Evolutionary conservation across 306 rosid genomes (phyloP).

Genomic region (Glycine latifolia): DNA sequence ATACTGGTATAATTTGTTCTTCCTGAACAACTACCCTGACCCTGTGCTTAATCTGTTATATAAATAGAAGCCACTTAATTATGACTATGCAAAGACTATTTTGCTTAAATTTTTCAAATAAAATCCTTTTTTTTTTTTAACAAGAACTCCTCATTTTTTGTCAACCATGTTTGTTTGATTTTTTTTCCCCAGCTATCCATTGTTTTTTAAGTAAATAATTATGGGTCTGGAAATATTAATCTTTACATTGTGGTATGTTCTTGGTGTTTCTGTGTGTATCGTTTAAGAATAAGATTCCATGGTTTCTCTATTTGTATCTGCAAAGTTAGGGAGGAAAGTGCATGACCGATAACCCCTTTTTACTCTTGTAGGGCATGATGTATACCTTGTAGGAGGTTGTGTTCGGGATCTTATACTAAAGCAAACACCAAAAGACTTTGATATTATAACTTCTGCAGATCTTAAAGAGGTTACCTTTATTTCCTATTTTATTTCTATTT

Average conservation of each 20-base stretch:
- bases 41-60: conserved; percentile 10
- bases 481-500: conserved; percentile 33
- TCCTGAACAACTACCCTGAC: conserved; percentile 2
- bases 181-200: not conserved
- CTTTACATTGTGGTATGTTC: conserved; percentile 14
- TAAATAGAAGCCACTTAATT: conserved; percentile 32
- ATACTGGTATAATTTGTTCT: not conserved
- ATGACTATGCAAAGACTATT: conserved; percentile 27
- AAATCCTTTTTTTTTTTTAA: not conserved
- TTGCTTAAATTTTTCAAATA: not conserved
- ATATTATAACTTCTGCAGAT: conserved; percentile 76
- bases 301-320: conserved; percentile 27
- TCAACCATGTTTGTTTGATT: not conserved
- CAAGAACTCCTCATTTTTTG: conserved; percentile 5
- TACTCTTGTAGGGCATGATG: conserved; percentile 55
- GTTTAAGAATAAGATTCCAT: conserved; percentile 14
- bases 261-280: conserved; percentile 8
- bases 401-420: conserved; percentile 59
- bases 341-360: conserved; percentile 35
- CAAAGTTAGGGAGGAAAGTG: conserved; percentile 38
- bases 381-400: conserved; percentile 65
- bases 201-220: not conserved
- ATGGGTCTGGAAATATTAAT: conserved; percentile 17
- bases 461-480: conserved; percentile 72
- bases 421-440: conserved; percentile 63